Evolutionary conservation across 1,284 basidiomycete genomes (phyloP).

Genomic region (Agroathelia rolfsii): DNA sequence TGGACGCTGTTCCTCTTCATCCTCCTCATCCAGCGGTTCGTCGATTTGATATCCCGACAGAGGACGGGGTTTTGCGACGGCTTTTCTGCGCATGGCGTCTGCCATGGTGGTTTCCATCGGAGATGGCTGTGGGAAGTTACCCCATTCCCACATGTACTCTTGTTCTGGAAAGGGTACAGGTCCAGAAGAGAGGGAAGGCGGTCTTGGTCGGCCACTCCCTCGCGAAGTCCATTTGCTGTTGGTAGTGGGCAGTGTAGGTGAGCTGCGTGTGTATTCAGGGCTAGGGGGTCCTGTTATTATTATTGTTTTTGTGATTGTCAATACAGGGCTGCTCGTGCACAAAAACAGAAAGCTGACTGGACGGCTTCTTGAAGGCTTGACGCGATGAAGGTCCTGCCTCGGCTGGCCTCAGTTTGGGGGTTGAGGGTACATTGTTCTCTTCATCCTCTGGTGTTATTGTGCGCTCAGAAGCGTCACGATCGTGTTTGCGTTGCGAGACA

Average conservation of each 20-base stretch:
- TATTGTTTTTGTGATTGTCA: too few relatives aligned
- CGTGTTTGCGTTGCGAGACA: conserved; percentile 24
- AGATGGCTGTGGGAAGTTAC: conserved; percentile 71
- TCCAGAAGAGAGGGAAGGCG: conserved; percentile 16
- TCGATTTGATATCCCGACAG: too few relatives aligned
- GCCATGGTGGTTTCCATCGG: conserved; percentile 47
- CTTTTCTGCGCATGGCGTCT: conserved; percentile 24
- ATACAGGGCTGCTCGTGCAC: too few relatives aligned
- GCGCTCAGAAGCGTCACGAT: conserved; percentile 28
- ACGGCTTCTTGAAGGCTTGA: too few relatives aligned
- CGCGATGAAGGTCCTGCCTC: not conserved
- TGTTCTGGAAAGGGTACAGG: conserved; percentile 24
- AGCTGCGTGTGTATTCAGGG: conserved; percentile 13
- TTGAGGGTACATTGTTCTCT: too few relatives aligned
- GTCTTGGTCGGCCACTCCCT: conserved; percentile 16
- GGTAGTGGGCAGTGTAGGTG: conserved; percentile 14
- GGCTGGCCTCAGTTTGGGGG: not conserved
- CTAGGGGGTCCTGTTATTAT: conserved; percentile 10
- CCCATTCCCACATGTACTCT: conserved; percentile 83
- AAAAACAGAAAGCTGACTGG: too few relatives aligned
- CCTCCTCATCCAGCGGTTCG: conserved; percentile 12
- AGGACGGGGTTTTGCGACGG: too few relatives aligned
- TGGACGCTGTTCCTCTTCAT: conserved; percentile 17
- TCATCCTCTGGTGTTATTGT: conserved; percentile 24
- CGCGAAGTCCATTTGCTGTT: conserved; percentile 10